Base-by-base conservation (phyloP, 75 land plant genomes). In the Pinus taeda region DNA sequence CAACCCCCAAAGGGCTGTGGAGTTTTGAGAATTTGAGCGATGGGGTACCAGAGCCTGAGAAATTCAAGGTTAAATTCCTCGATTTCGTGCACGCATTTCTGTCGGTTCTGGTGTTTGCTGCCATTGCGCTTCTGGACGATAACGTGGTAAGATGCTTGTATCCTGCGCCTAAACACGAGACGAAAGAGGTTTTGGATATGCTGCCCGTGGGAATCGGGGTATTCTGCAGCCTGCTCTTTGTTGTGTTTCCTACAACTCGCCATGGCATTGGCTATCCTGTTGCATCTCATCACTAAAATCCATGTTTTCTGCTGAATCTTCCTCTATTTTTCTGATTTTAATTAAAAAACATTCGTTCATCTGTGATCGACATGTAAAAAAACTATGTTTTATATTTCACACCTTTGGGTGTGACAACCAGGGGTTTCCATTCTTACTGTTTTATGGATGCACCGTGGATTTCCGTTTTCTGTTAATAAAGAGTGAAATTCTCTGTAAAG, bases 261-360 rank as follows among this genome's bases (percentile, higher is more conserved):
- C 92, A 90, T 74, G 94, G 94, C 42, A 82, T 92, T 57, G 94
- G 90, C 59, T 90, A 82, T 39, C 92, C 94, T 3, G 67, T 64
- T n/a, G n/a, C 78, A 12, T 42, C 45, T 4, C 45, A 45, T 45
- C 49, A 45, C 8, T 45, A 7, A 45, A 45, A 45, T 5, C 49
- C 49, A 0, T 45, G 49, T 6, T 45, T 45, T 45, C 49, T 45
- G 5, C 49, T 45, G 5, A 5, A 5, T 45, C 45, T 45, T n/a
- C n/a, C n/a, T n/a, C n/a, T n/a, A n/a, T n/a, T 45, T 6, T 45
- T 45, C 8, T 7, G 6, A 5, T 45, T 45, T 45, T 0, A 6
- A 45, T 45, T 0, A 45, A 45, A 45, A 45, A 45, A 45, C 6
- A 45, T 45, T 45, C 49, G 49, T 45, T 45, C 42, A 39, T 39